Percentiles rank a stretch among this genome's conserved stretches.
Conservation (phyloP, 2,329 filamentous ascomycete species). For the Cladorrhinum sp. region DNA sequence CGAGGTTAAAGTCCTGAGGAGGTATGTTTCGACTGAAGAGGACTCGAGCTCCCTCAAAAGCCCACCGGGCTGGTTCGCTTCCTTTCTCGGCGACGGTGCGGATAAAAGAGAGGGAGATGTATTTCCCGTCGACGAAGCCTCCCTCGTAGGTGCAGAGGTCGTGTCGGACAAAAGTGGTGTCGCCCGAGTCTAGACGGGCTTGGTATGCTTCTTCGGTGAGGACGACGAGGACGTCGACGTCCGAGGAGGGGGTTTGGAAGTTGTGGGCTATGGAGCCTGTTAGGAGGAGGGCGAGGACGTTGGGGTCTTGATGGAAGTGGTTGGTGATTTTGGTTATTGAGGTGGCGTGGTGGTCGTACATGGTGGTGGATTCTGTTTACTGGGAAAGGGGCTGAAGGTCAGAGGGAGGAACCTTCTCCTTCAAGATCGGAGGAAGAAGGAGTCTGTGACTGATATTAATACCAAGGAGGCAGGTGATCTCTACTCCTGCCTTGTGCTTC, state of each 20-base stretch:
- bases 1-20: background rate
- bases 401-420: no score
- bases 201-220: conserved; percentile 19
- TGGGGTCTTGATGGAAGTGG: no score
- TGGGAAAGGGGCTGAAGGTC: background rate
- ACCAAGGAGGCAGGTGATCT: no score
- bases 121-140: conserved; percentile 22
- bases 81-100: conserved; percentile 13
- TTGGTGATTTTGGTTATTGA: no score
- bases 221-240: conserved; percentile 22
- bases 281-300: conserved; percentile 18
- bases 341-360: conserved; percentile 8
- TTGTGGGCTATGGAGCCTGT: conserved; percentile 23
- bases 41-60: conserved; percentile 16
- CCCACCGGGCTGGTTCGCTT: conserved; percentile 22
- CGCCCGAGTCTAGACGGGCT: background rate
- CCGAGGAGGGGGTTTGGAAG: conserved; percentile 14
- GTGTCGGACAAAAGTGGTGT: conserved; percentile 9
- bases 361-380: background rate
- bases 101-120: conserved; percentile 17
- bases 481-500: no score
- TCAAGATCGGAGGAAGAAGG: no score
- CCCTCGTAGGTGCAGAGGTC: conserved; percentile 17
- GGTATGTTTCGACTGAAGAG: conserved; percentile 13
- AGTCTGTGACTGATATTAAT: no score